These are phyloP conservation scores for Pseudonitzschia delicatissima DNA, from an alignment of 108 stramenopile genomes.

Conservation along the genomic window DNA sequence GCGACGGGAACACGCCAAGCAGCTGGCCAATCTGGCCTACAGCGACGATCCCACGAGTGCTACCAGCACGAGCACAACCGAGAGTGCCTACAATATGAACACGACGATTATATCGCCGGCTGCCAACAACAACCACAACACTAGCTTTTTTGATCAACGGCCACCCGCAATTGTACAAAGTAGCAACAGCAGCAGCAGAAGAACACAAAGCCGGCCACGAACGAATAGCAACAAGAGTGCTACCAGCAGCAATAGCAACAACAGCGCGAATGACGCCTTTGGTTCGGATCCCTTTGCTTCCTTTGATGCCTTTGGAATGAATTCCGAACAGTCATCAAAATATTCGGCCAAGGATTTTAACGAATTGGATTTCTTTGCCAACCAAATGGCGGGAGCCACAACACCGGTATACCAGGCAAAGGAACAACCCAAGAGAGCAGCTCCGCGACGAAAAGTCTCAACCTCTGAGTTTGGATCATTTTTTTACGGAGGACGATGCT, in stretches of 20 bases:
- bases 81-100: background rate
- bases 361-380: conserved; percentile 2
- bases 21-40: conserved; percentile 28
- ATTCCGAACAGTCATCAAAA: background rate
- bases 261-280: background rate
- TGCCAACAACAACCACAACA: background rate
- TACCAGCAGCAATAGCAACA: background rate
- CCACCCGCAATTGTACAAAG: too few species aligned
- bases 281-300: conserved; percentile 6
- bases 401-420: background rate
- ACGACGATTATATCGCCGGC: background rate
- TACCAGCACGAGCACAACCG: background rate
- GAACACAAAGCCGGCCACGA: background rate
- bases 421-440: background rate
- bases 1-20: conserved; percentile 28
- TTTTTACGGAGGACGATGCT: background rate
- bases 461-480: background rate
- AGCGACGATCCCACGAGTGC: background rate
- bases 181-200: background rate
- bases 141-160: too few species aligned
- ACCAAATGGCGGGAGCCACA: background rate
- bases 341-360: background rate
- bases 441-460: background rate
- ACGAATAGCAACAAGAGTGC: background rate
- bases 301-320: background rate